Base-by-base conservation (phyloP, 2,329 filamentous ascomycete species). In the Orbilia javanica region DNA sequence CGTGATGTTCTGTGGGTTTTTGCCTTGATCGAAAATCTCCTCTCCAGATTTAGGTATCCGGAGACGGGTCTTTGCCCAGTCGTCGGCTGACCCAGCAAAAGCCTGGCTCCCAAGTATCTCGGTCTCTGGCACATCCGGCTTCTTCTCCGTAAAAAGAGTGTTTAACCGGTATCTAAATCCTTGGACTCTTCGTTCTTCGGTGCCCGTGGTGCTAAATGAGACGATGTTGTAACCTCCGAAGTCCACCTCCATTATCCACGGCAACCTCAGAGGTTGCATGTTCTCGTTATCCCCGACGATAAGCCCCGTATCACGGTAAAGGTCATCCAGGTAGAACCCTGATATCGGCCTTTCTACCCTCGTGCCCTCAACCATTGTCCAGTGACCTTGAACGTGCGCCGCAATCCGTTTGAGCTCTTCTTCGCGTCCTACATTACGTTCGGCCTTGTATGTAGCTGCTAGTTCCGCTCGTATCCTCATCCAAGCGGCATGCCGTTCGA, bases 1-100 rank as follows among this genome's bases (percentile, higher is more conserved):
- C 11, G 73, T 77, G 11, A 77, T 77, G 42, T 77, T 77, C 29
- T 77, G 73, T 15, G 73, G 73, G 25, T 77, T 77, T 42, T 77
- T 77, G 29, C 60, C 66, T 48, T 77, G 66, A n/a, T 77, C 73
- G 18, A 77, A 77, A 46, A 77, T 77, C 50, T 77, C 73, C 22
- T 77, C 73, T 11, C 73, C 73, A 11, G 73, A 77, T 62, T 77
- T 77, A n/a, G 73, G 73, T 62, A 77, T 77, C 4, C 73, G 73
- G 7, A 77, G 73, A 63, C 73, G 73, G 15, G 73, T 77, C 52
- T 77, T 77, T 2, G 57, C 22, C 73, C 73, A 77, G 60, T 71
- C 66, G 52, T 77, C 73, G 4, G 66, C n/a, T 13, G 73, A 77
- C 10, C 73, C 73, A 13, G 60, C 65, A 31, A 71, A 77, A 4